Base-by-base conservation (phyloP, 1,284 basidiomycete species). In the Entoloma clypeatum region DNA sequence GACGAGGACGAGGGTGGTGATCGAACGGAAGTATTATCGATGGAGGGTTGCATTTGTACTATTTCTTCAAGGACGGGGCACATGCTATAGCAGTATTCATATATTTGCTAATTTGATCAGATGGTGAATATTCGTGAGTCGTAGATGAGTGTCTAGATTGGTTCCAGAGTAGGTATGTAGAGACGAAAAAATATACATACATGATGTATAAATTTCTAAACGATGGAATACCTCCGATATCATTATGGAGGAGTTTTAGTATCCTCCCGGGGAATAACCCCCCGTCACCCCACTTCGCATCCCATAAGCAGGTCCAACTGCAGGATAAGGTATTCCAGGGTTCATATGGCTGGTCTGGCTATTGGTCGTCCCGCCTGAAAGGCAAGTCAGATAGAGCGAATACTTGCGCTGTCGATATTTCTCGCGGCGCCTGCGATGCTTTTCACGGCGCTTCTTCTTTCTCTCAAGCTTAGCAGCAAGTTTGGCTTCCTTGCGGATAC, bases 331-430 rank as follows among this genome's bases (percentile, higher is more conserved):
- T 35, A 49, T 49, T 28, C 34, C 30, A 25, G 39, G 22, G 40
- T 36, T 39, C 30, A 44, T 43, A 6, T 39, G 42, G 23, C 42
- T n/a, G n/a, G n/a, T n/a, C n/a, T n/a, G n/a, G n/a, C n/a, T n/a
- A n/a, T n/a, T n/a, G n/a, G n/a, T n/a, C n/a, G n/a, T n/a, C n/a
- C n/a, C n/a, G n/a, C n/a, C n/a, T 18, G 68, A 57, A 36, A 77
- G 52, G 54, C 72, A 84, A 8, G 68, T 71, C 46, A 87, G 51
- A 55, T 78, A 86, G 27, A 86, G 58, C 1, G 74, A 53, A 55
- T 84, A 88, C 41, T 66, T 69, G 60, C 71, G 79, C 53, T 77
- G 76, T 34, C 69, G 70, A 44, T 75, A 76, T 52, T 69, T 77
- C 39, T 72, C 72, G 59, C 72, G 78, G 54, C 66, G 73, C 56